These are phyloP conservation scores for Mallotus repandus DNA, from an alignment of 441 rosid genomes.

Conservation along the genomic window DNA sequence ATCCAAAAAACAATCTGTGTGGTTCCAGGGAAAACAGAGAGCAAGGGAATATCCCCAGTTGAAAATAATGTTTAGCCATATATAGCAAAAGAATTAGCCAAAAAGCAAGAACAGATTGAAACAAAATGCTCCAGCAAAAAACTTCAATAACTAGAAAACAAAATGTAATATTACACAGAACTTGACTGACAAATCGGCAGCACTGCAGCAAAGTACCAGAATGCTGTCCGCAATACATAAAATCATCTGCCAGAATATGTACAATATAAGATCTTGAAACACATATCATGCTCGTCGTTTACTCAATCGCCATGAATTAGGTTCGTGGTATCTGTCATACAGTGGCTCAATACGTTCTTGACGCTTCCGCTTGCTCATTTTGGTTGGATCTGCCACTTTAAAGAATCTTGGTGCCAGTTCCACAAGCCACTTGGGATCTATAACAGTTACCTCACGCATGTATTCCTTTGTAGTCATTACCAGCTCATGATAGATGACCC, in stretches of 20 bases:
- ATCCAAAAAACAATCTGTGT: no score
- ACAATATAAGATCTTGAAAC: background rate
- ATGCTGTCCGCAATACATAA: no score
- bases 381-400: conserved; percentile 45
- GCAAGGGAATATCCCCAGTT: no score
- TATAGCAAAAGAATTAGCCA: no score
- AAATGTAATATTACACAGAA: background rate
- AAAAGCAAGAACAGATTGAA: no score
- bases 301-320: conserved; percentile 41
- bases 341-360: conserved; percentile 45
- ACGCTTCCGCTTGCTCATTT: conserved; percentile 51
- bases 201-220: background rate
- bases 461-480: conserved; percentile 77
- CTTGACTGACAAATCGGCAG: background rate
- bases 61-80: no score
- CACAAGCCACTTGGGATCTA: conserved; percentile 51
- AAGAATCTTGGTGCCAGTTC: conserved; percentile 43
- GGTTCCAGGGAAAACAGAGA: no score
- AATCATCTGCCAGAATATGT: background rate
- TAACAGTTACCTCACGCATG: conserved; percentile 43
- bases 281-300: conserved; percentile 37
- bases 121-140: background rate
- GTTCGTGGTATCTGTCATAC: conserved; percentile 39
- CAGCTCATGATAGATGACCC: conserved; percentile 92
- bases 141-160: background rate